phyloP scores from a whole-genome alignment of 2,329 filamentous ascomycete species.

The Periconia sp. region DNA sequence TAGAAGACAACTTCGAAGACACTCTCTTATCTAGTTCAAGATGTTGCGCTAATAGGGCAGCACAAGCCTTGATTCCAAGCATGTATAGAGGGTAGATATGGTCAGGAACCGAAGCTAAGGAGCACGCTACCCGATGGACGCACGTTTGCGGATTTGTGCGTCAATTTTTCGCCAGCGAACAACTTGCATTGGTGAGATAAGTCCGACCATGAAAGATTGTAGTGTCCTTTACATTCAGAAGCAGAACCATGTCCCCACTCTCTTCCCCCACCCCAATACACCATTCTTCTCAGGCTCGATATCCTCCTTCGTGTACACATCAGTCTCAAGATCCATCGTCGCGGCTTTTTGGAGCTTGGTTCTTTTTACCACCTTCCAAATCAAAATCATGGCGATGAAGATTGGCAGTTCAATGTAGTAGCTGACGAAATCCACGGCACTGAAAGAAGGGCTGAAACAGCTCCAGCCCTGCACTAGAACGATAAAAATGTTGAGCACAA shows the following conservation, averaged over 20 bases:
- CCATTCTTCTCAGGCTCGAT: slow-evolving; percentile 31
- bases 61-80: too few relatives aligned
- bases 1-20: too few relatives aligned
- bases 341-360: slow-evolving; percentile 31
- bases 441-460: slow-evolving; percentile 61
- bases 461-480: slow-evolving; percentile 39
- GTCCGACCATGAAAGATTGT: too few relatives aligned
- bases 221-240: too few relatives aligned
- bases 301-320: slow-evolving; percentile 38
- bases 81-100: too few relatives aligned
- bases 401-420: slow-evolving; percentile 52
- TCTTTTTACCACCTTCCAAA: slow-evolving; percentile 36
- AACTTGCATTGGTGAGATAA: too few relatives aligned
- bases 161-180: too few relatives aligned
- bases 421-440: slow-evolving; percentile 55
- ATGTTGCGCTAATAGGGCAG: too few relatives aligned
- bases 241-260: slow-evolving; percentile 36
- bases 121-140: too few relatives aligned
- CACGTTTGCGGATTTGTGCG: too few relatives aligned
- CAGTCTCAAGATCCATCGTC: slow-evolving; percentile 38
- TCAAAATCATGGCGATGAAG: slow-evolving; percentile 33
- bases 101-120: too few relatives aligned
- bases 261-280: slow-evolving; percentile 26
- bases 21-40: too few relatives aligned
- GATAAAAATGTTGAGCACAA: slow-evolving; percentile 34